These are phyloP conservation scores for Sphaerulina vaccinii DNA, from an alignment of 2,329 filamentous ascomycete genomes.

Conservation along the genomic window DNA sequence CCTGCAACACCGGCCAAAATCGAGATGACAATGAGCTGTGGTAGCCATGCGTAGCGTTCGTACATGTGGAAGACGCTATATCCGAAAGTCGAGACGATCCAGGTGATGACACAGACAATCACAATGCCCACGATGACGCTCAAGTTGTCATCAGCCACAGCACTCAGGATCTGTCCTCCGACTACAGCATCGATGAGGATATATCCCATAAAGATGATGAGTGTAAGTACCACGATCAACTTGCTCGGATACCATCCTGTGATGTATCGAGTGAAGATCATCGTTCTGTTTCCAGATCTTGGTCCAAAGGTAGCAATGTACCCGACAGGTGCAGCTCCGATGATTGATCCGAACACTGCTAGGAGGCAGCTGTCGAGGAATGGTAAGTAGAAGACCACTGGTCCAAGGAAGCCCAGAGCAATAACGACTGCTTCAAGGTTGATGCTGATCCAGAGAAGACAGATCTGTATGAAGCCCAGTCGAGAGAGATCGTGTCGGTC, in stretches of 20 bases:
- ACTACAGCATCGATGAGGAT: slow-evolving; percentile 64
- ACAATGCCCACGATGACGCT: slow-evolving; percentile 67
- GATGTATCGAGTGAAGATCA: slow-evolving; percentile 60
- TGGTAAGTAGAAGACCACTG: slow-evolving; percentile 57
- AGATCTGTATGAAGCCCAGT: slow-evolving; percentile 57
- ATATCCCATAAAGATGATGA: slow-evolving; percentile 61
- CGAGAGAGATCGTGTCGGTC: slow-evolving; percentile 55
- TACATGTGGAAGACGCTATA: slow-evolving; percentile 68
- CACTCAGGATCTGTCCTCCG: slow-evolving; percentile 66
- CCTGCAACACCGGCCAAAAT: slow-evolving; percentile 63
- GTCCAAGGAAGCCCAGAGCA: slow-evolving; percentile 63
- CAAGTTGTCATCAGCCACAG: slow-evolving; percentile 58
- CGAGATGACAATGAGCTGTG: slow-evolving; percentile 60
- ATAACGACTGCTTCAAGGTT: slow-evolving; percentile 65
- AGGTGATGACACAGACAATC: slow-evolving; percentile 61
- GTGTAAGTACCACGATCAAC: slow-evolving; percentile 61
- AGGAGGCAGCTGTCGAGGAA: slow-evolving; percentile 58
- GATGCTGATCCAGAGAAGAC: slow-evolving; percentile 61
- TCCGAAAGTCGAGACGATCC: slow-evolving; percentile 65
- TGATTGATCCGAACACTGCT: slow-evolving; percentile 57
- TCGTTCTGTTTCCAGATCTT: slow-evolving; percentile 60
- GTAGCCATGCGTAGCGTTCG: slow-evolving; percentile 66
- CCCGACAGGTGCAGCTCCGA: slow-evolving; percentile 56
- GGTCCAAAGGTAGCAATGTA: slow-evolving; percentile 65
- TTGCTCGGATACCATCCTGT: slow-evolving; percentile 67